Conservation (phyloP, 352 stramenopile genomes). For the Phytopythium litorale region DNA sequence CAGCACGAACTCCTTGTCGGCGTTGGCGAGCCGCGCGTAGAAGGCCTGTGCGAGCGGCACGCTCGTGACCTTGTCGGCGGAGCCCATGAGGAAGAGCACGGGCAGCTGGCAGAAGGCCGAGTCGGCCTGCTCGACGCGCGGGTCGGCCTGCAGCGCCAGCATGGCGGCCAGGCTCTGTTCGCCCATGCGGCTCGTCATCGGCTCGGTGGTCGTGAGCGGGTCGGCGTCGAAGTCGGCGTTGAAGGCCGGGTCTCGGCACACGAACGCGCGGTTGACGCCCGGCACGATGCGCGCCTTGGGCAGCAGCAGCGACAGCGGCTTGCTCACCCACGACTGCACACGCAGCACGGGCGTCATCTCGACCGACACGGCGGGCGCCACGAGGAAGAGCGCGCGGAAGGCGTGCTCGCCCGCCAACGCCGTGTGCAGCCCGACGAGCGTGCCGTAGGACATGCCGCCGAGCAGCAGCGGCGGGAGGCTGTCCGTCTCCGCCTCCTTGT, state of each 20-base stretch:
- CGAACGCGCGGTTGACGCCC: slow-evolving; percentile 18
- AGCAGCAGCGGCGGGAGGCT: slow-evolving; percentile 13
- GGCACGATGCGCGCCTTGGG: slow-evolving; percentile 27
- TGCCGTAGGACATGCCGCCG: slow-evolving; percentile 27
- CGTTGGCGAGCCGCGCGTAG: slow-evolving; percentile 26
- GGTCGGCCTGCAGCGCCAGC: slow-evolving; percentile 22
- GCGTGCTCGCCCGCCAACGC: slow-evolving; percentile 18
- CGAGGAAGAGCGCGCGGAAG: slow-evolving; percentile 23
- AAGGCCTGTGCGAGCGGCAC: slow-evolving; percentile 43
- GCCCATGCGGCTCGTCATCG: slow-evolving; percentile 42
- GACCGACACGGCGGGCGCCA: slow-evolving; percentile 16
- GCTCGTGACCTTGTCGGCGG: slow-evolving; percentile 47
- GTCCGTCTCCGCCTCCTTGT: not conserved
- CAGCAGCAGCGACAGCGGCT: slow-evolving; percentile 14
- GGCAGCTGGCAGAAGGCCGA: slow-evolving; percentile 28
- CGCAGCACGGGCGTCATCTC: slow-evolving; percentile 18
- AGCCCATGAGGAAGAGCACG: slow-evolving; percentile 38
- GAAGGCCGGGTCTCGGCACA: slow-evolving; percentile 24
- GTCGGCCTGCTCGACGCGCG: slow-evolving; percentile 23
- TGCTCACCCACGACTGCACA: slow-evolving; percentile 14
- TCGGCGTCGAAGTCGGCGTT: slow-evolving; percentile 25
- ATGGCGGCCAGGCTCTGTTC: slow-evolving; percentile 33
- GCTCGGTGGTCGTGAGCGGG: slow-evolving; percentile 25
- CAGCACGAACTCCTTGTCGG: slow-evolving; percentile 58
- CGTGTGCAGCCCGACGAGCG: slow-evolving; percentile 29